Conservation (phyloP, 305 asterid genomes). For the Rubia peregrina region DNA sequence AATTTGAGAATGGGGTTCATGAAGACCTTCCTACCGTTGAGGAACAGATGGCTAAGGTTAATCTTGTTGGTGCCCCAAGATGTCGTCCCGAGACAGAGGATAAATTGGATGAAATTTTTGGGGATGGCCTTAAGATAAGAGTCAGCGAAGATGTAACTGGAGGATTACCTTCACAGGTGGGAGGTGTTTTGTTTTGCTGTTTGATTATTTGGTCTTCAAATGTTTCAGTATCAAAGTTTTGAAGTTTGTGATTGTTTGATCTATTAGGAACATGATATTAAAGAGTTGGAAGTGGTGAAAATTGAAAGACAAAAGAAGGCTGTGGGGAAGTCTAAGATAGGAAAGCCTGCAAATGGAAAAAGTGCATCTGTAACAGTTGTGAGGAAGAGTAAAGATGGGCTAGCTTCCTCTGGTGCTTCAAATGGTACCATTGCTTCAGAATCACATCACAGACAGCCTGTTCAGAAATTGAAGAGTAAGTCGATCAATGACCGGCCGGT, state of each 20-base stretch:
- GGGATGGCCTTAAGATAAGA: constrained; percentile 32
- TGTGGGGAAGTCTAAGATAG: constrained; percentile 32
- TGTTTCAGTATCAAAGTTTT: not conserved
- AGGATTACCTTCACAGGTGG: constrained; percentile 42
- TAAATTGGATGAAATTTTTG: constrained; percentile 32
- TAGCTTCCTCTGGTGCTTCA: constrained; percentile 32
- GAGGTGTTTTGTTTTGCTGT: not conserved
- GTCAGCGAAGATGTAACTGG: constrained; percentile 24
- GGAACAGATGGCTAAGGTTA: constrained; percentile 17
- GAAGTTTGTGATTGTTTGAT: constrained; percentile 6
- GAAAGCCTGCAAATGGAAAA: constrained; percentile 34
- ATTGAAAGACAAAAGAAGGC: constrained; percentile 35
- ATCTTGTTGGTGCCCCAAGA: constrained; percentile 29
- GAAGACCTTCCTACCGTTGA: constrained; percentile 20
- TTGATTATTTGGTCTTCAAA: not conserved
- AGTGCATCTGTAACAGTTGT: constrained; percentile 24
- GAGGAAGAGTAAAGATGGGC: constrained; percentile 45
- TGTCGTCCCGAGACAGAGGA: constrained; percentile 32
- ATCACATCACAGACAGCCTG: constrained; percentile 28
- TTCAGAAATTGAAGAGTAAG: constrained; percentile 38
- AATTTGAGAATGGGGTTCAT: constrained; percentile 35
- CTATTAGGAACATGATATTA: constrained; percentile 40
- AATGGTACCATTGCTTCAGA: constrained; percentile 46
- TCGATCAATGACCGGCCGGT: constrained; percentile 32
- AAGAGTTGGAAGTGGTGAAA: constrained; percentile 30